Evolutionary conservation across 2,329 filamentous ascomycete species (phyloP).

Genomic region (Byssoonygena ceratinophila): DNA sequence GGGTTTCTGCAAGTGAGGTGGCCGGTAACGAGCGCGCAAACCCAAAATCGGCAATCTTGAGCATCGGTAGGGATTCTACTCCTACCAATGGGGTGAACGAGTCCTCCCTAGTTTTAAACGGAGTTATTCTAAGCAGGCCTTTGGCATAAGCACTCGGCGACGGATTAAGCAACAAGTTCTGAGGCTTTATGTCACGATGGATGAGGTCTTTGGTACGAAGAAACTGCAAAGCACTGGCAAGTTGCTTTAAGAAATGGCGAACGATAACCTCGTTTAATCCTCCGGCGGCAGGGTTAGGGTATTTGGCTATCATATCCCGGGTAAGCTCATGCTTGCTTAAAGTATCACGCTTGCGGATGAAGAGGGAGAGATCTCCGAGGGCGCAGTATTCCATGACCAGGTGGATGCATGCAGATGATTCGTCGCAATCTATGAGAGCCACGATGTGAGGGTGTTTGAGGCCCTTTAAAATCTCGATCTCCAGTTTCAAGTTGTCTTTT

Average conservation of each 20-base stretch:
- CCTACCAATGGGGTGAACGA: conserved; percentile 73
- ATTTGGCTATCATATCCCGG: conserved; percentile 82
- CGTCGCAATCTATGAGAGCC: conserved; percentile 85
- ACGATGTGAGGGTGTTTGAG: conserved; percentile 96
- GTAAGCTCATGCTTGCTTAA: conserved; percentile 70
- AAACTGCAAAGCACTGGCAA: conserved; percentile 83
- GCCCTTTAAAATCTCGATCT: conserved; percentile 90
- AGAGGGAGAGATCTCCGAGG: conserved; percentile 82
- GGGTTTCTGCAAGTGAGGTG: conserved; percentile 84
- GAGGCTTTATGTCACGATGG: conserved; percentile 93
- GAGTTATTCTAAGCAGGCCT: conserved; percentile 50
- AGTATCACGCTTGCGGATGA: conserved; percentile 87
- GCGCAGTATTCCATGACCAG: conserved; percentile 98
- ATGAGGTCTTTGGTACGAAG: conserved; percentile 76
- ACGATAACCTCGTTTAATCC: conserved; percentile 96
- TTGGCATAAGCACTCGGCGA: conserved; percentile 60
- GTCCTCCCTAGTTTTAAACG: conserved; percentile 68
- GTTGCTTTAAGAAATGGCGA: conserved; percentile 90
- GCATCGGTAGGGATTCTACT: conserved; percentile 75
- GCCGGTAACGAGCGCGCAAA: conserved; percentile 86
- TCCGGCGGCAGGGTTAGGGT: conserved; percentile 69
- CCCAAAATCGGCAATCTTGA: conserved; percentile 98
- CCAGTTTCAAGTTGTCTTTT: conserved; percentile 86
- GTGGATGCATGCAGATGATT: conserved; percentile 75
- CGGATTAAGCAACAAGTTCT: conserved; percentile 85